Evolutionary conservation across 2,329 filamentous ascomycete species (phyloP), one percentile per base, ranked within the genome.

Genomic region (Drechslerella coelobrocha): DNA sequence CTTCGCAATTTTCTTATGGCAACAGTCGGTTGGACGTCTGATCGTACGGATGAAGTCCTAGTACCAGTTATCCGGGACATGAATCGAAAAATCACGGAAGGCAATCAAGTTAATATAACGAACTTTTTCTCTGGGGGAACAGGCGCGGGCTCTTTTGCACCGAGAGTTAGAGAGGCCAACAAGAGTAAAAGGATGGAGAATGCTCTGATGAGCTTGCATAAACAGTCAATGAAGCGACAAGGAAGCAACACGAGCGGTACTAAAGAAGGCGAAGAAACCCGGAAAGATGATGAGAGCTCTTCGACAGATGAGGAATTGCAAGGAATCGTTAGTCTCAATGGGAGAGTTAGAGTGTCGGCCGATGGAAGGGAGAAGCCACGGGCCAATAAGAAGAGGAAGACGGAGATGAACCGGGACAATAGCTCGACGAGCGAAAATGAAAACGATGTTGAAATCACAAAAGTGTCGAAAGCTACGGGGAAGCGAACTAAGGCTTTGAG

Each of bases 21-120:
- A 0, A 97, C 93, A 1, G 91, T 99, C 74, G 94, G 94, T 0
- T 99, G 94, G 94, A 87, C 84, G 60, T 88, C 89, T 78, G 93
- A 97, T 78, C 84, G 92, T 6, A 97, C 93, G 0, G 94, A 99
- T 76, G 94, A 99, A 79, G 90, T 99, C 1, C 84, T 99, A 1
- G 91, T 99, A 0, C 94, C 94, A 0, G 95, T 99, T 0, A 94
- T 99, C 73, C 85, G 88, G 62, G 94, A 99, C 76, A 96, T 99
- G 90, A 97, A 97, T 78, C 85, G 86, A 2, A 84, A 94, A 39
- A 89, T 91, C 73, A 83, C 86, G 26, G 94, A 97, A 80, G 94
- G 94, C 5, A 97, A 93, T 17, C 94, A 99, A 81, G 88, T 87
- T 66, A 99, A 99, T 75, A 96, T 99, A 74, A 99, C 94, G n/a